Conservation (phyloP, 2,329 filamentous ascomycete species). For the Xylaria sp. region DNA sequence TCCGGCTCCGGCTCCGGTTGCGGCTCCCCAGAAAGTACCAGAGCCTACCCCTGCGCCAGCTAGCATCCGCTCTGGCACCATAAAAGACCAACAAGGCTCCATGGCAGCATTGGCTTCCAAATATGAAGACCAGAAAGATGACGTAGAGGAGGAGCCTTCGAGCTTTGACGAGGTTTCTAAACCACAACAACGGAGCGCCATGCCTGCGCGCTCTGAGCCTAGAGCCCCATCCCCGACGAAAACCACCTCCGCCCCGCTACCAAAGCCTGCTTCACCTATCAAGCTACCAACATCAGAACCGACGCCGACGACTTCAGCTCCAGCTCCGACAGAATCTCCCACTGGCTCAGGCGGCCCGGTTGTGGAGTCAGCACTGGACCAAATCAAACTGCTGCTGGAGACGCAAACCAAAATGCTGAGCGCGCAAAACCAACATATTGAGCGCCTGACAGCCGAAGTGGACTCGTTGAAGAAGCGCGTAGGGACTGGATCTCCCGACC, state of each 20-base stretch:
- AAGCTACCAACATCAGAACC: slow-evolving; percentile 54
- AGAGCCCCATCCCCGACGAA: slow-evolving; percentile 47
- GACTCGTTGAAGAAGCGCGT: slow-evolving; percentile 84
- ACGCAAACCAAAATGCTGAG: slow-evolving; percentile 81
- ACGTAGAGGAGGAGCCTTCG: slow-evolving; percentile 76
- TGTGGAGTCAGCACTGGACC: slow-evolving; percentile 73
- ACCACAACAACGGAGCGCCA: slow-evolving; percentile 70
- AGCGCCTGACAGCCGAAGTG: slow-evolving; percentile 75
- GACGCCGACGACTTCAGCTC: slow-evolving; percentile 51
- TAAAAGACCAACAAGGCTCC: slow-evolving; percentile 87
- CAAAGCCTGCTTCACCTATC: slow-evolving; percentile 58
- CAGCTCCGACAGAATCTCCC: slow-evolving; percentile 52
- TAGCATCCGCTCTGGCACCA: slow-evolving; percentile 67
- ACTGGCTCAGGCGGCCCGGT: slow-evolving; percentile 56
- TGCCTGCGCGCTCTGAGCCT: slow-evolving; percentile 46
- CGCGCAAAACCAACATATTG: slow-evolving; percentile 81
- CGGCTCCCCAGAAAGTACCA: slow-evolving; percentile 62
- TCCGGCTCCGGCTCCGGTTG: slow-evolving; percentile 58
- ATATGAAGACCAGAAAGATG: slow-evolving; percentile 77
- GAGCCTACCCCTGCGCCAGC: slow-evolving; percentile 63
- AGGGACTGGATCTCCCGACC: slow-evolving; percentile 67
- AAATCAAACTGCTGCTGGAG: slow-evolving; percentile 82
- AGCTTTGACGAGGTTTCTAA: slow-evolving; percentile 89
- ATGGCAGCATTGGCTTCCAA: slow-evolving; percentile 87
- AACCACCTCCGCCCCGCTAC: slow-evolving; percentile 52